Evolutionary conservation across 768 basidiomycete genomes (phyloP), one percentile per base, ranked within the genome.

Genomic region (Kwoniella pini): DNA sequence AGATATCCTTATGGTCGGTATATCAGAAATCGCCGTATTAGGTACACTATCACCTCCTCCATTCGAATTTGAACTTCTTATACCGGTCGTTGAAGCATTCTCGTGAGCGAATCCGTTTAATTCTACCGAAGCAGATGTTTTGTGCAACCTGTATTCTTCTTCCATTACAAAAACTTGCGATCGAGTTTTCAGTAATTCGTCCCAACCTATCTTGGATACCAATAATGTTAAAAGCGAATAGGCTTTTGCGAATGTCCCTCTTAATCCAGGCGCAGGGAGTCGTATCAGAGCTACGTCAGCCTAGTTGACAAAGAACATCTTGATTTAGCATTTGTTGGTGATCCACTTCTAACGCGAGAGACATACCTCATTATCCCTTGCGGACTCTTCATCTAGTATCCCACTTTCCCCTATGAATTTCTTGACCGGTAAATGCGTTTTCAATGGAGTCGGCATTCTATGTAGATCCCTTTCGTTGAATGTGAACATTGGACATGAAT

Each of bases 401-500:
- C 79, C 79, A 13, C 81, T 81, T 44, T 95, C 92, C 5, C 86
- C 86, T 63, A 98, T 92, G 44, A 88, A 85, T 55, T 87, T 84
- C 64, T 88, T 88, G 75, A 89, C 85, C 0, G 96, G 96, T 0
- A 96, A 82, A 77, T 94, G 91, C 5, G 93, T 84, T 61, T 87
- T 85, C 1, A 87, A 81, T 17, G 93, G 86, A 1, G 88, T 82
- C 10, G 97, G 85, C 76, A 84, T 85, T 3, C 93, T 85, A 75
- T 99, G 96, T 2, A 87, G 82, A 77, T 99, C 96, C 21, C 94
- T 87, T 43, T 96, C 95, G 72, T 96, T 96, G 81, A 90, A 98
- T 7, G 96, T 98, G 80, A 99, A 99, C 96, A 99, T 98, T 2
- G 95, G 94, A 80, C 96, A 97, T n/a, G 94, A 97, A 75, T 97